A percentile compares a stretch with the other conserved stretches of the same genome.
Conservation (phyloP, 768 basidiomycete species). For the Auricularia cornea region DNA sequence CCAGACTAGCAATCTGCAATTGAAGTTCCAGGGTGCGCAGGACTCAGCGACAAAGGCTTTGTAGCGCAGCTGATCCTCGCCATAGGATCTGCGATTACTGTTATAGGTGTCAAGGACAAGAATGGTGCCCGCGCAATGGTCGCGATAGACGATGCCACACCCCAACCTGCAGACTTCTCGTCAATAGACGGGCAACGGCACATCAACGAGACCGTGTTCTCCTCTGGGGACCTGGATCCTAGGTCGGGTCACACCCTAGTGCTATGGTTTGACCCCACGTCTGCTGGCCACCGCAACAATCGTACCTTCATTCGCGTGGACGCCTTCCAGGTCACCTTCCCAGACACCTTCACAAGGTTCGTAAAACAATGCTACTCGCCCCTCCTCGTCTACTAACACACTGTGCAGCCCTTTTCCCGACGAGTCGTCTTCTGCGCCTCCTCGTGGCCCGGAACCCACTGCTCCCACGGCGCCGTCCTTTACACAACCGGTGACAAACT, state of each 20-base stretch:
- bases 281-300: no score
- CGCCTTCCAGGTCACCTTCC: neutral
- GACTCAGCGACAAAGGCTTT: no score
- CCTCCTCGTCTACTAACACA: no score
- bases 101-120: neutral
- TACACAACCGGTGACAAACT: neutral
- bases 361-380: no score
- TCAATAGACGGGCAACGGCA: neutral
- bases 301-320: neutral
- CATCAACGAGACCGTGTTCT: neutral
- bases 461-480: neutral
- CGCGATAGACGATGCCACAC: neutral
- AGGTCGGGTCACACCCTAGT: neutral
- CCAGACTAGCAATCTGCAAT: no score
- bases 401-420: neutral
- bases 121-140: neutral
- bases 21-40: no score
- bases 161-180: neutral
- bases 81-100: neutral
- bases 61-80: no score
- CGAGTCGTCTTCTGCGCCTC: neutral
- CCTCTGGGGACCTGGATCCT: neutral
- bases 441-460: neutral
- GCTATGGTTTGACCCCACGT: neutral
- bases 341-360: neutral